Evolutionary conservation across 2,329 filamentous ascomycete species (phyloP), one percentile per base, ranked within the genome.

Genomic region (Tolypocladium cylindrosporum): DNA sequence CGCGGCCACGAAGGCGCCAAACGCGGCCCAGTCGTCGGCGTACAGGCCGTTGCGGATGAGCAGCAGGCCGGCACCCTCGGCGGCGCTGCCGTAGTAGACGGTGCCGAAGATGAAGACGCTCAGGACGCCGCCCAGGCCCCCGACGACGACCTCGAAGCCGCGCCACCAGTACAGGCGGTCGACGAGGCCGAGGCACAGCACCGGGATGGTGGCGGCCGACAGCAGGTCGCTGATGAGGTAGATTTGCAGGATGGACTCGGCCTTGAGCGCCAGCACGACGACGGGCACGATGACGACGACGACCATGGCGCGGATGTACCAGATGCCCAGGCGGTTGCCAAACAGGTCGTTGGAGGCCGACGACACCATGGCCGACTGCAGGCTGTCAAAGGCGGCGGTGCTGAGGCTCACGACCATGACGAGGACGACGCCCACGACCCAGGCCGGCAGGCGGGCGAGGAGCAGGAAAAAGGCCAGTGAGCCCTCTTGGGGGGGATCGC

Each of bases 311-410:
- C 90, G 86, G 64, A 93, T 87, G 70, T 78, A 82, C 83, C 88
- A 89, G 62, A 92, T 82, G 66, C 85, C 86, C 58, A 94, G 82
- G 60, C 81, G 83, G 78, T 94, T 94, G 65, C 89, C 85, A 80
- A 93, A 93, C 16, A 94, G 73, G 68, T 94, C 90, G 75, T 93
- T 93, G 63, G 87, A 91, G 16, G 86, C 88, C 0, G 88, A 89
- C n/a, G 87, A 90, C 9, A 93, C 87, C 86, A 94, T 91, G 64
- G 90, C 88, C 2, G 86, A 88, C 72, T 93, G 90, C 42, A 93
- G 78, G 61, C 82, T 88, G 76, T 94, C 90, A 62, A 94, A 93
- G 0, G 89, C 85, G 0, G 90, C 86, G 3, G 87, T 90, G 66
- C 84, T 89, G 56, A 94, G 81, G 11, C 84, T 83, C 39, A 92